Base-by-base conservation (phyloP, 2,329 filamentous ascomycete genomes). In the Stachybotrys elegans region DNA sequence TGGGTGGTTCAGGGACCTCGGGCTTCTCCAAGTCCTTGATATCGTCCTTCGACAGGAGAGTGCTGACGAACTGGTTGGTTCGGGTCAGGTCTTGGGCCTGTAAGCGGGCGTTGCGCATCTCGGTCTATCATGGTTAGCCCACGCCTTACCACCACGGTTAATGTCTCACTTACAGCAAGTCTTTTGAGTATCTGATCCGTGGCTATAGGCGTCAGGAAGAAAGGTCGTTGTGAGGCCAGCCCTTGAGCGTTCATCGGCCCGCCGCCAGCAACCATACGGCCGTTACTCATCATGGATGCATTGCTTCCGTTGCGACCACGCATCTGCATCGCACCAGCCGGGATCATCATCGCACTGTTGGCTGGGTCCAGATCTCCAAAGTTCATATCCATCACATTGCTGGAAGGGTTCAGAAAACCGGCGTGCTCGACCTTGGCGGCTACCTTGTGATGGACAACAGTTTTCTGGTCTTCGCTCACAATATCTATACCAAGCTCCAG, bases 401-500 rank as follows among this genome's bases (percentile, higher is more conserved):
- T 87, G 8, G 82, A 79, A 11, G 84, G 78, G 36, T 78, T 83
- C 50, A 91, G 79, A 51, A 92, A 85, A 6, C 93, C 93, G 31
- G 93, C 90, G 68, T 96, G 89, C 63, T 98, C 93, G 44, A 98
- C 90, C 62, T 94, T 94, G 44, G 93, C 91, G 17, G 92, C 91
- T 39, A 98, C 93, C 62, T 98, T 98, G 71, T 97, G 93, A 61
- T 98, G 93, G 13, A 98, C 91, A 22, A 98, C 90, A 0, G 91
- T 96, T 69, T 95, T 97, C 63, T 97, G 92, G 62, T 98, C 93
- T 64, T 98, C 93, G 65, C 89, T 95, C 42, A 98, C 92, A 59
- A 98, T 98, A 61, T 98, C 93, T 57, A 98, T 98, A 44, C 93
- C 93, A 27, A 98, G 76, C 61, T 98, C 93, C 43, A 98, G 72